Conservation (phyloP, 1,139 yeast genomes). For the Hansenula anomala region DNA sequence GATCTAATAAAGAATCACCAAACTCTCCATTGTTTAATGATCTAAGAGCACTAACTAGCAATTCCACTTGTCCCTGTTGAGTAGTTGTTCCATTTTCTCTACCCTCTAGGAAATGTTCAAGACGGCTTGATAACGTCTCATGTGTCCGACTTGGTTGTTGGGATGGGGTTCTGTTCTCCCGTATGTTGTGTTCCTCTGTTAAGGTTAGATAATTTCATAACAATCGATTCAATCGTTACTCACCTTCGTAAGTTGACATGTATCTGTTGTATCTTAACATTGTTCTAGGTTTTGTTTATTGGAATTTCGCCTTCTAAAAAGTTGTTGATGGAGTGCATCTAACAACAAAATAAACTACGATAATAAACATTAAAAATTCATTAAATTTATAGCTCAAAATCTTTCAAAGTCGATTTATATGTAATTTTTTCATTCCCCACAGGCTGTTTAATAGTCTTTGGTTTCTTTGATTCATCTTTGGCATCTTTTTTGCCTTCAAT, state of each 20-base stretch:
- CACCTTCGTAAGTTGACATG: constrained; percentile 23
- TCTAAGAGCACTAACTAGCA: constrained; percentile 17
- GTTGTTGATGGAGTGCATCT: not conserved
- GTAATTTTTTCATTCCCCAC: not conserved
- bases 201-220: not conserved
- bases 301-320: not conserved
- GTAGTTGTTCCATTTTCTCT: not conserved
- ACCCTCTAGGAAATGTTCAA: constrained; percentile 10
- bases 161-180: constrained; percentile 1
- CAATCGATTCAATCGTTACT: not conserved
- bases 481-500: not conserved
- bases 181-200: constrained; percentile 12
- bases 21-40: constrained; percentile 14
- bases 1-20: constrained; percentile 18
- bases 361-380: not conserved
- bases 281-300: no score
- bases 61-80: constrained; percentile 19
- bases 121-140: constrained; percentile 13
- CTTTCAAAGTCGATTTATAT: constrained; percentile 6
- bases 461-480: not conserved
- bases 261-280: no score
- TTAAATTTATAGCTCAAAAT: constrained; percentile 4
- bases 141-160: constrained; percentile 9
- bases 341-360: not conserved
- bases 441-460: not conserved